phyloP scores from a whole-genome alignment of 805 yeast genomes.

The Nakazawaea ernobii region DNA sequence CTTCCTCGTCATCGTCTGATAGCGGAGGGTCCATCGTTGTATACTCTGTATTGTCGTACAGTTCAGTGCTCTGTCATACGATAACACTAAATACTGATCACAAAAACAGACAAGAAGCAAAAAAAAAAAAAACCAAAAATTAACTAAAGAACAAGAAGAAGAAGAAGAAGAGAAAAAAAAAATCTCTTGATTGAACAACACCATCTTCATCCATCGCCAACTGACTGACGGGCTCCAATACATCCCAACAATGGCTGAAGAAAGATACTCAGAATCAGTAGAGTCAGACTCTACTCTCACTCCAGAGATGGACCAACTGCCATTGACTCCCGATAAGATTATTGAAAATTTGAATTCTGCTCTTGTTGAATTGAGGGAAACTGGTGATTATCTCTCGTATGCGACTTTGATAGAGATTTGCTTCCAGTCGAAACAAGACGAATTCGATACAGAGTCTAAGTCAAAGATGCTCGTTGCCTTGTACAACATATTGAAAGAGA shows the following conservation, averaged over 20 bases:
- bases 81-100: too few relatives aligned
- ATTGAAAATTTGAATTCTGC: conserved; percentile 5
- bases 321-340: conserved; percentile 2
- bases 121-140: too few relatives aligned
- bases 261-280: not conserved
- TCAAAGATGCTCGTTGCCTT: conserved; percentile 41
- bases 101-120: too few relatives aligned
- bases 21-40: conserved; percentile 14
- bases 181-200: not conserved
- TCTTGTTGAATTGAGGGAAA: conserved; percentile 21
- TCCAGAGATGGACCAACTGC: not conserved
- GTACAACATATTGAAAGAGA: conserved; percentile 32
- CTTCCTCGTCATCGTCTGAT: conserved; percentile 14
- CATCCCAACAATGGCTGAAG: conserved; percentile 2
- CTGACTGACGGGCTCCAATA: not conserved
- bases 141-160: not conserved
- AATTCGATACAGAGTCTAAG: conserved; percentile 45
- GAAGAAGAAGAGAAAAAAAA: not conserved
- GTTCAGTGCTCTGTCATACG: too few relatives aligned
- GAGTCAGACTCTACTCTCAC: conserved; percentile 8
- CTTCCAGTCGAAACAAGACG: conserved; percentile 37
- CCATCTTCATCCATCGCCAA: not conserved
- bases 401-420: conserved; percentile 68
- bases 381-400: conserved; percentile 62
- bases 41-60: too few relatives aligned